Evolutionary conservation across 2,329 filamentous ascomycete species (phyloP).

Genomic region (Neofusicoccum kwambonambiense): DNA sequence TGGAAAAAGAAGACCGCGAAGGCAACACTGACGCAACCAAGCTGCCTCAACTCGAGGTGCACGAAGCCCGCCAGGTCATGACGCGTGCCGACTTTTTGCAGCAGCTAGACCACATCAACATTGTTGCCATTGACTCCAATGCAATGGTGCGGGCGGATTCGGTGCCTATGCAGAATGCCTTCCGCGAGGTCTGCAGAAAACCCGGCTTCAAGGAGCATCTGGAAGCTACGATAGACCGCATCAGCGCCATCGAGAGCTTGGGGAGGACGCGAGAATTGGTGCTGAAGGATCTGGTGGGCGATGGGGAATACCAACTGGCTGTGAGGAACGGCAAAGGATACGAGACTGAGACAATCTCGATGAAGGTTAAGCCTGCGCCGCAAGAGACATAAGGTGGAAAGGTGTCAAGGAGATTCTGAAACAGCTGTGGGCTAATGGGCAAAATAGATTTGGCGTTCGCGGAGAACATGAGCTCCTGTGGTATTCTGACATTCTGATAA

Average conservation of each 20-base stretch:
- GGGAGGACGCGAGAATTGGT: constrained; percentile 74
- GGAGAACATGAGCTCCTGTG: no score
- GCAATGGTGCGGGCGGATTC: constrained; percentile 76
- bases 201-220: constrained; percentile 77
- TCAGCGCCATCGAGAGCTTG: constrained; percentile 80
- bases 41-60: constrained; percentile 73
- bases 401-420: not conserved
- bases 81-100: constrained; percentile 90
- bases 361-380: constrained; percentile 1
- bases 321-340: constrained; percentile 3
- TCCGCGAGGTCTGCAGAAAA: constrained; percentile 70
- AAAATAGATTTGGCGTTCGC: no score
- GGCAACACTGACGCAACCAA: constrained; percentile 53
- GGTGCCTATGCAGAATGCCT: constrained; percentile 87
- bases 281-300: constrained; percentile 70
- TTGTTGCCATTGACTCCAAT: constrained; percentile 82
- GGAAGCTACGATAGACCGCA: constrained; percentile 73
- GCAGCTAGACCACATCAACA: constrained; percentile 79
- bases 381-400: not conserved
- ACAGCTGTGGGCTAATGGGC: no score
- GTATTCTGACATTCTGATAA: no score
- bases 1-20: constrained; percentile 67
- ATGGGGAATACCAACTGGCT: not conserved
- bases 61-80: constrained; percentile 78
- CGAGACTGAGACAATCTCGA: not conserved